These are phyloP conservation scores for Diplodia sapinea DNA, from an alignment of 2,329 filamentous ascomycete species.

Conservation along the genomic window DNA sequence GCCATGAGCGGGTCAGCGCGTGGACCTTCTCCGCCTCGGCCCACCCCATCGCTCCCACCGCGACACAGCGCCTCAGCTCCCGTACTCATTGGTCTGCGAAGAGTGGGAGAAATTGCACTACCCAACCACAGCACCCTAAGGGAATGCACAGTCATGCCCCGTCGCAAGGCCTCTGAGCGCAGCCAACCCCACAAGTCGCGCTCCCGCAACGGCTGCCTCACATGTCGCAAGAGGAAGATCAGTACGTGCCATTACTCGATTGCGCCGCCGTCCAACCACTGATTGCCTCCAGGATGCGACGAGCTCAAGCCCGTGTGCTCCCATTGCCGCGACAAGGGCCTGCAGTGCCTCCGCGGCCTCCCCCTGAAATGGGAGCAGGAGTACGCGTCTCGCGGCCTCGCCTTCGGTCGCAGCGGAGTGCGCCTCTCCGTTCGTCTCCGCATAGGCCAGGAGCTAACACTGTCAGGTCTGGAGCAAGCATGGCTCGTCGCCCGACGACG, in stretches of 20 bases:
- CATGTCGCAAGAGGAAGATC: conserved; percentile 50
- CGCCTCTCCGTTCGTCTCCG: neutral
- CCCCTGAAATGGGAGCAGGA: conserved; percentile 44
- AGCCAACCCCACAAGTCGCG: conserved; percentile 36
- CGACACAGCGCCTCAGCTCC: neutral
- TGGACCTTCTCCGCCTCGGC: conserved; percentile 25
- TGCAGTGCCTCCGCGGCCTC: conserved; percentile 44
- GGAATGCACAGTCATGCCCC: conserved; percentile 32
- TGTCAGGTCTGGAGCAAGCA: conserved; percentile 44
- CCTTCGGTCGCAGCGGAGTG: conserved; percentile 51
- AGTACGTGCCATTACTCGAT: conserved; percentile 8
- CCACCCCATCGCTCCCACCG: conserved; percentile 9
- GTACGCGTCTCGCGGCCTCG: conserved; percentile 49
- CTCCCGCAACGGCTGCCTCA: conserved; percentile 50
- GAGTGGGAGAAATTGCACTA: conserved; percentile 1
- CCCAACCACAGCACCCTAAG: neutral
- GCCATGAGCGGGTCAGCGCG: neutral
- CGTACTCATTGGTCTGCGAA: neutral
- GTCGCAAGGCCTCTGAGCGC: conserved; percentile 33
- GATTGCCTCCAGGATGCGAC: conserved; percentile 43
- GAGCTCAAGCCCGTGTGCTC: conserved; percentile 48
- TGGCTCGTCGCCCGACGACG: conserved; percentile 28
- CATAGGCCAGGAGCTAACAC: neutral
- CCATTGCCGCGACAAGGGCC: conserved; percentile 45
- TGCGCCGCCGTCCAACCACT: neutral